Evolutionary conservation across 345 rosid species (phyloP).

Genomic region (Nasturtium officinale): DNA sequence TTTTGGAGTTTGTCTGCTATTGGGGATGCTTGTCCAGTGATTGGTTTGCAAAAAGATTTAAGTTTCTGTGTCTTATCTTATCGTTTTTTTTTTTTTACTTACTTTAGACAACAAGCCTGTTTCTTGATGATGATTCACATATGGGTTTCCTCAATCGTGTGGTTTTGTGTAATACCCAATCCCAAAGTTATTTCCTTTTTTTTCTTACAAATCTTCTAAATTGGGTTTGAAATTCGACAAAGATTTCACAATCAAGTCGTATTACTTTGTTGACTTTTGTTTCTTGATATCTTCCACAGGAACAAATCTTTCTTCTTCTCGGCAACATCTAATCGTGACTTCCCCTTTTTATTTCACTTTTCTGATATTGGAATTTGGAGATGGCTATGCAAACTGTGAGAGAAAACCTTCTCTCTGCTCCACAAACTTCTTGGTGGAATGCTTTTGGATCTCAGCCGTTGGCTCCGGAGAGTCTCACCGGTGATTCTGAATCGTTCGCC

Average conservation of each 20-base stretch:
- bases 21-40: slow-evolving; percentile 11
- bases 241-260: slow-evolving; percentile 20
- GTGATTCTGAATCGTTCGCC: slow-evolving; percentile 51
- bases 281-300: slow-evolving; percentile 43
- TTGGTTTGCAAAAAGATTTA: slow-evolving; percentile 19
- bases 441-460: slow-evolving; percentile 56
- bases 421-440: slow-evolving; percentile 69
- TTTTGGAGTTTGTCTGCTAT: slow-evolving; percentile 19
- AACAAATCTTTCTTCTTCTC: slow-evolving; percentile 30
- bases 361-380: slow-evolving; percentile 25
- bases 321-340: slow-evolving; percentile 1
- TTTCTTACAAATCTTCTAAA: neutral
- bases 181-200: slow-evolving; percentile 29
- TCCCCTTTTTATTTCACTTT: neutral
- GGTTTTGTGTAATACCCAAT: slow-evolving; percentile 42
- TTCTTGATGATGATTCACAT: slow-evolving; percentile 41
- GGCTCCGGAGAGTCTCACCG: slow-evolving; percentile 51
- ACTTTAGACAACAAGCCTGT: slow-evolving; percentile 39
- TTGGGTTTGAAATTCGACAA: slow-evolving; percentile 22
- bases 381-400: slow-evolving; percentile 86
- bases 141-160: slow-evolving; percentile 35
- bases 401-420: slow-evolving; percentile 62
- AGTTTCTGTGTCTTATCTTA: slow-evolving; percentile 16
- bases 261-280: slow-evolving; percentile 33
- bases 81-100: slow-evolving; percentile 27